phyloP scores from a whole-genome alignment of 768 basidiomycete genomes.

The Podaxis carcinomalis region DNA sequence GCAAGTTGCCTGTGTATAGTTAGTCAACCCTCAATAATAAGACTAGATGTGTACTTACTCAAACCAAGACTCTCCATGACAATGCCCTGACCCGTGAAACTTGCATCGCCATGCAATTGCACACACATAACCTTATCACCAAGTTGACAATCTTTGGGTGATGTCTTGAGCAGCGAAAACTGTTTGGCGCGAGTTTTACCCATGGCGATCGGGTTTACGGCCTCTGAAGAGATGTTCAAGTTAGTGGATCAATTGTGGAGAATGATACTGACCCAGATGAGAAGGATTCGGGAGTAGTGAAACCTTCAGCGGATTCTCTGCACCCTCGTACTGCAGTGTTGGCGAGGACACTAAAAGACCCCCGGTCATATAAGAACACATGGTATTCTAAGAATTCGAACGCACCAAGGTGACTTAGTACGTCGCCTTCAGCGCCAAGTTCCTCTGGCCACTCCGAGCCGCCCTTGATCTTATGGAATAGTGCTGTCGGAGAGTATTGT shows the following conservation, averaged over 20 bases:
- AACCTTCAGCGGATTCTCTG: conserved; percentile 53
- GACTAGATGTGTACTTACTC: conserved; percentile 40
- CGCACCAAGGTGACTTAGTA: conserved; percentile 78
- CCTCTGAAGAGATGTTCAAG: conserved; percentile 44
- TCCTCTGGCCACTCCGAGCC: conserved; percentile 67
- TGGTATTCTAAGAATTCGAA: conserved; percentile 3
- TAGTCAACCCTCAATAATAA: not conserved
- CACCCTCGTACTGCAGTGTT: conserved; percentile 50
- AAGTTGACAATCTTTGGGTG: conserved; percentile 45
- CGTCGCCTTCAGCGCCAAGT: conserved; percentile 72
- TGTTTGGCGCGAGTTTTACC: conserved; percentile 93
- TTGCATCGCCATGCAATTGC: conserved; percentile 89
- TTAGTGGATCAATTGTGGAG: too few relatives aligned
- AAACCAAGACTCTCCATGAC: conserved; percentile 86
- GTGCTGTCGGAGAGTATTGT: conserved; percentile 55
- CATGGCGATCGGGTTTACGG: conserved; percentile 81
- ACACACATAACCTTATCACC: conserved; percentile 83
- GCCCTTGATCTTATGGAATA: conserved; percentile 88
- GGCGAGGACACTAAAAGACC: conserved; percentile 55
- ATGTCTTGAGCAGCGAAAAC: conserved; percentile 70
- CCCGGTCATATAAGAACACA: not conserved
- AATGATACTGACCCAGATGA: conserved; percentile 47
- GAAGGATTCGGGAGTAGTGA: conserved; percentile 80
- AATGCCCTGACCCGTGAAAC: conserved; percentile 87
- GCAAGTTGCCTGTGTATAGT: conserved; percentile 60